phyloP scores from a whole-genome alignment of 1,139 yeast genomes.

The Kluyveromyces sp. region DNA sequence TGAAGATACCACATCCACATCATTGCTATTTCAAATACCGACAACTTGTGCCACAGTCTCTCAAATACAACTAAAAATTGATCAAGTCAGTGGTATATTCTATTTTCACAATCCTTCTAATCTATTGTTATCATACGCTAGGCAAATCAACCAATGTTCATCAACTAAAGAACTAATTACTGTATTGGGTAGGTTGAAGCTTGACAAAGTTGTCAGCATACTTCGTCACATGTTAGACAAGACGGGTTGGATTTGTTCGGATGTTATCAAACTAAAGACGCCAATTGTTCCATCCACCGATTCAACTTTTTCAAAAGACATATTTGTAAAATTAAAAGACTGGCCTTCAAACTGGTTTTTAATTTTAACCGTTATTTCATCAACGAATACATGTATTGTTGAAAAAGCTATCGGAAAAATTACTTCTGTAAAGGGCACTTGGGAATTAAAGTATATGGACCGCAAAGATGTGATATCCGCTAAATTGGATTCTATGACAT shows the following conservation, averaged over 20 bases:
- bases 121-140: constrained; percentile 32
- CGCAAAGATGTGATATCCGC: constrained; percentile 22
- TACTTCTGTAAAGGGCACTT: constrained; percentile 51
- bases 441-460: constrained; percentile 49
- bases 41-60: constrained; percentile 30
- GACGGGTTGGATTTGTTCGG: constrained; percentile 60
- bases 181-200: constrained; percentile 39
- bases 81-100: constrained; percentile 38
- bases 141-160: constrained; percentile 34
- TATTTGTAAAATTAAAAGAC: constrained; percentile 48
- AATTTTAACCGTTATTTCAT: constrained; percentile 41
- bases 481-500: constrained; percentile 34
- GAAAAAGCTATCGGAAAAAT: constrained; percentile 51
- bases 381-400: constrained; percentile 42
- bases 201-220: constrained; percentile 48
- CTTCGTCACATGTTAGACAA: constrained; percentile 49
- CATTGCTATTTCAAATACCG: constrained; percentile 27
- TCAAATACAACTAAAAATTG: constrained; percentile 33
- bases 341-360: constrained; percentile 75
- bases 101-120: constrained; percentile 43
- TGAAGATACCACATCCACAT: constrained; percentile 26
- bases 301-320: constrained; percentile 33
- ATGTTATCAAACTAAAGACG: constrained; percentile 40
- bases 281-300: constrained; percentile 13
- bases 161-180: constrained; percentile 26